Evolutionary conservation across 2,329 filamentous ascomycete species (phyloP).

Genomic region (Rhynchosporium secalis): DNA sequence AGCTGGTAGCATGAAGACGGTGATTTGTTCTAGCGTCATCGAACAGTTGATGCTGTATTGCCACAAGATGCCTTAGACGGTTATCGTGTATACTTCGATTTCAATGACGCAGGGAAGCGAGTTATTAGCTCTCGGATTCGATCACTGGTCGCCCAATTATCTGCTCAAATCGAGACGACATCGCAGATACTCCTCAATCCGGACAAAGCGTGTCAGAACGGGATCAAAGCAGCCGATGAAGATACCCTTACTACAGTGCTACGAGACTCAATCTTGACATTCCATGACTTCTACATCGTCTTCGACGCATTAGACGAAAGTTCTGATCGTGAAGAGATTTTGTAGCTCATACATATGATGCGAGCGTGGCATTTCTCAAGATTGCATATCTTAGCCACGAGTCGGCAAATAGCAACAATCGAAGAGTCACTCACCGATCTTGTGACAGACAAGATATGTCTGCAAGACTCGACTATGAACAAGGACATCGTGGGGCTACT

Average conservation of each 20-base stretch:
- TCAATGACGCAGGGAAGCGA: slow-evolving; percentile 42
- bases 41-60: slow-evolving; percentile 32
- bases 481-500: slow-evolving; percentile 33
- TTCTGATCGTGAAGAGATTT: slow-evolving; percentile 30
- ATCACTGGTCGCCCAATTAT: slow-evolving; percentile 41
- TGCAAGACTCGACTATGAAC: slow-evolving; percentile 27
- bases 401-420: slow-evolving; percentile 41
- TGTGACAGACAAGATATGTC: slow-evolving; percentile 25
- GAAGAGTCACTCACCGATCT: slow-evolving; percentile 31
- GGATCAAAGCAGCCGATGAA: slow-evolving; percentile 15
- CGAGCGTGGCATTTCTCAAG: slow-evolving; percentile 21
- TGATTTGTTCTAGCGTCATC: slow-evolving; percentile 42
- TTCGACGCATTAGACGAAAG: slow-evolving; percentile 45
- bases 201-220: slow-evolving; percentile 13
- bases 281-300: slow-evolving; percentile 41
- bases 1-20: slow-evolving; percentile 45
- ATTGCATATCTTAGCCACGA: slow-evolving; percentile 37
- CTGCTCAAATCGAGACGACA: slow-evolving; percentile 32
- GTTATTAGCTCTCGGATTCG: slow-evolving; percentile 39
- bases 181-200: slow-evolving; percentile 23
- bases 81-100: slow-evolving; percentile 44
- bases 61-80: slow-evolving; percentile 30
- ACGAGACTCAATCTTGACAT: slow-evolving; percentile 29
- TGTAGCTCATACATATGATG: slow-evolving; percentile 36
- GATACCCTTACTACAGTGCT: slow-evolving; percentile 21